Evolutionary conservation across 768 basidiomycete species (phyloP).

Genomic region (Amanita subjunquillea): DNA sequence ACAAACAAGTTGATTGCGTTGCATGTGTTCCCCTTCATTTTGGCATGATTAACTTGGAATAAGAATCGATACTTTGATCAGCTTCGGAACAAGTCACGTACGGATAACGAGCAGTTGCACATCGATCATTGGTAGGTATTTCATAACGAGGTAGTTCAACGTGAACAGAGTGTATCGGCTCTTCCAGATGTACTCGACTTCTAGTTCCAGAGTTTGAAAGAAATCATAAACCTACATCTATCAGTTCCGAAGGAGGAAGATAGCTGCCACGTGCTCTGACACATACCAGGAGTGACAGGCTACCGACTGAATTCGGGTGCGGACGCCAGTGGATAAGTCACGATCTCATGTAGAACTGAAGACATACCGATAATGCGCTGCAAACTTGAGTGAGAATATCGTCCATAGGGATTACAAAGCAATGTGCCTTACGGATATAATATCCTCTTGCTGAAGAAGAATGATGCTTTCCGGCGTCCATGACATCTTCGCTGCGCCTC

Average conservation of each 20-base stretch:
- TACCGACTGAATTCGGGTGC: neutral
- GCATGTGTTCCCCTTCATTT: neutral
- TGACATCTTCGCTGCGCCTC: neutral
- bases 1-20: neutral
- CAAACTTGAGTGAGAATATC: too few species aligned
- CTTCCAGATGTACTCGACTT: slow-evolving; percentile 15
- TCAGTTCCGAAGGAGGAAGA: neutral
- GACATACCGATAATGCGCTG: neutral
- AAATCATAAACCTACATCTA: slow-evolving; percentile 11
- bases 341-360: neutral
- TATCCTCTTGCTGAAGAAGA: neutral
- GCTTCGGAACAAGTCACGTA: slow-evolving; percentile 3
- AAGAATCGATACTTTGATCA: neutral
- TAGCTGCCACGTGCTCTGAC: neutral
- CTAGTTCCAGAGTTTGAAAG: slow-evolving; percentile 15
- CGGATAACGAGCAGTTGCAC: slow-evolving; percentile 9
- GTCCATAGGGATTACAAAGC: too few species aligned
- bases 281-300: neutral
- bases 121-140: slow-evolving; percentile 17
- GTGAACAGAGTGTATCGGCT: slow-evolving; percentile 14
- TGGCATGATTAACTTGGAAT: neutral
- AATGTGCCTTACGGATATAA: neutral
- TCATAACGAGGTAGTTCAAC: slow-evolving; percentile 15
- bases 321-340: neutral
- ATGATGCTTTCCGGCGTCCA: neutral